Evolutionary conservation across 2,329 filamentous ascomycete species (phyloP), one percentile per base, ranked within the genome.

Genomic region (Cladophialophora carrionii): DNA sequence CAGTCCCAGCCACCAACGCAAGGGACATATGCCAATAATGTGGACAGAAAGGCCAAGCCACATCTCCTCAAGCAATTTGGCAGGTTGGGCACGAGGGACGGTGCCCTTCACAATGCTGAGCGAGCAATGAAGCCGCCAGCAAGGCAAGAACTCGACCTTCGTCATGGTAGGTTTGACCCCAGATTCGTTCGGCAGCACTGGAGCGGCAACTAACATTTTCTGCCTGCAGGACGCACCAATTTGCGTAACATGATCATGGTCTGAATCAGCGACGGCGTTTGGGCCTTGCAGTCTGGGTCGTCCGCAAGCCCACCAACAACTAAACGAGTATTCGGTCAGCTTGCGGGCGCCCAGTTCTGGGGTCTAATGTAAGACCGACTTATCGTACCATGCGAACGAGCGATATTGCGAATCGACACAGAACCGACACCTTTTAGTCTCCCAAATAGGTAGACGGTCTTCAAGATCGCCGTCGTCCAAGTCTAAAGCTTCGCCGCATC

Each of bases 191-290:
- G 9, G n/a, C 22, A 29, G 29, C 14, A 58, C 46, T 3, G 22
- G 26, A 14, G 34, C 20, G 14, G 10, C 22, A 51, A 31, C 62
- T 61, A 56, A 61, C 56, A 61, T 26, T 22, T 20, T n/a, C 10
- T 10, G 17, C 17, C 31, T 32, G 29, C 59, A 72, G 71, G 71
- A 63, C 68, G 69, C 31, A 66, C 67, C 49, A 69, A 66, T 43
- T 66, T 72, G 51, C 71, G 71, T 32, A 69, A 72, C 53, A 67
- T 72, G 66, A 66, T 58, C 48, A 62, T 68, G 54, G 65, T 62
- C 62, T 71, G 64, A 68, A 61, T 49, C 57, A 31, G 58, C 32
- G 64, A 52, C 61, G 65, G 64, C 68, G 43, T 49, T 69, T 62
- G 57, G 64, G 24, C 51, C 51, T 57, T 46, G 51, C 20, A 46